These are phyloP conservation scores for Ramalina intermedia DNA, from an alignment of 495 filamentous ascomycete genomes.

Conservation along the genomic window DNA sequence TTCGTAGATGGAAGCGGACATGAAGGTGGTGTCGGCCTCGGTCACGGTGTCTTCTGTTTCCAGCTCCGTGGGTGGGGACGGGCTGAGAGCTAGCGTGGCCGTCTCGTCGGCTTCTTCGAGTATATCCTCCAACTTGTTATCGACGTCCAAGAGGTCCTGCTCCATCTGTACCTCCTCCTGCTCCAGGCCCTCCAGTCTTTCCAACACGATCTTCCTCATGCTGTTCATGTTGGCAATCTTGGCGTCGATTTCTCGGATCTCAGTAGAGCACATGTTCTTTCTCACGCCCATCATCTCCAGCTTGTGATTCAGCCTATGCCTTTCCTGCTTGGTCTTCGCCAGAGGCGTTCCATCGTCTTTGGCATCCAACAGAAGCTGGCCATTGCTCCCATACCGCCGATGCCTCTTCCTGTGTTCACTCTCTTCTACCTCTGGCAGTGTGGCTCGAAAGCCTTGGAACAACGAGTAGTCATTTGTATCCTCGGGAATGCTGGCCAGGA, in stretches of 20 bases:
- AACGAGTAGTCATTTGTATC: slow-evolving; percentile 74
- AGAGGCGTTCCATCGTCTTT: slow-evolving; percentile 47
- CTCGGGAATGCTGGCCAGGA: slow-evolving; percentile 77
- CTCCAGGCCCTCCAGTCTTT: slow-evolving; percentile 79
- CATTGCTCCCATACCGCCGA: slow-evolving; percentile 52
- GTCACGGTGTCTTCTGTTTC: slow-evolving; percentile 38
- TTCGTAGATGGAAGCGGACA: slow-evolving; percentile 95
- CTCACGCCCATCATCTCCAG: slow-evolving; percentile 83
- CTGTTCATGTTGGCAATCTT: slow-evolving; percentile 88
- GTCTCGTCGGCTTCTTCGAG: slow-evolving; percentile 62
- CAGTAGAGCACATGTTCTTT: slow-evolving; percentile 94
- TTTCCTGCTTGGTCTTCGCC: slow-evolving; percentile 59
- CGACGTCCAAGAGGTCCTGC: slow-evolving; percentile 72
- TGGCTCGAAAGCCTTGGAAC: slow-evolving; percentile 93
- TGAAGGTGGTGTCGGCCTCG: slow-evolving; percentile 56
- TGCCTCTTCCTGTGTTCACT: slow-evolving; percentile 48
- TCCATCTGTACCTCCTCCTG: slow-evolving; percentile 84
- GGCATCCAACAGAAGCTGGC: slow-evolving; percentile 49
- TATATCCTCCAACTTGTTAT: slow-evolving; percentile 72
- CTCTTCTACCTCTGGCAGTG: slow-evolving; percentile 58
- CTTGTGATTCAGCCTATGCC: slow-evolving; percentile 58
- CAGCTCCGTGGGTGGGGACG: slow-evolving; percentile 33
- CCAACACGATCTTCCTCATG: slow-evolving; percentile 87
- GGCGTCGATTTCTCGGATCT: slow-evolving; percentile 92
- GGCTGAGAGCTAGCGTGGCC: slow-evolving; percentile 35